These are phyloP conservation scores for Scenedesmus sp. DNA, from an alignment of 163 green algal species.

Conservation along the genomic window DNA sequence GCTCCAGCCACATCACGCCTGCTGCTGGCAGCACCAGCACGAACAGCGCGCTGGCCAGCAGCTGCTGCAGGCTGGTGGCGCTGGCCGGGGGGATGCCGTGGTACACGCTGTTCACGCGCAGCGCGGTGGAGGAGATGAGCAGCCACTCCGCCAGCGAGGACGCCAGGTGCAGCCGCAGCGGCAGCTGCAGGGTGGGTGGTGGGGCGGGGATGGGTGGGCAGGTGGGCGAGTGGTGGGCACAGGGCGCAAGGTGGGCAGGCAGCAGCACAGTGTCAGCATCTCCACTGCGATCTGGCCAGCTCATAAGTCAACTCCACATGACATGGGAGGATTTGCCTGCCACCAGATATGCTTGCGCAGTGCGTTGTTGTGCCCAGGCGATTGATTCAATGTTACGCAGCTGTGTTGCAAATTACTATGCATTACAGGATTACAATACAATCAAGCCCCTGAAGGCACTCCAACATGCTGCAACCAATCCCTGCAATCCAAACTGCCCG, in stretches of 20 bases:
- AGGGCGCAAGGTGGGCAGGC: neutral
- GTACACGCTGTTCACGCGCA: slow-evolving; percentile 21
- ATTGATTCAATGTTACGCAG: too few species aligned
- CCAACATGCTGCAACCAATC: too few species aligned
- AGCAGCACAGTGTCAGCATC: too few species aligned
- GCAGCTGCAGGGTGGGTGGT: neutral
- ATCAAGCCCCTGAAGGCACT: too few species aligned
- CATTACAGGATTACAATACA: too few species aligned
- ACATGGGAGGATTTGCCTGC: too few species aligned
- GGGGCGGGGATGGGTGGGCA: neutral
- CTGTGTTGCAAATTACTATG: too few species aligned
- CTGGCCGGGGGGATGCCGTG: neutral
- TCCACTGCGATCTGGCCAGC: too few species aligned
- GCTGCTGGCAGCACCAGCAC: slow-evolving; percentile 24
- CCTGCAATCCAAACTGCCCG: too few species aligned
- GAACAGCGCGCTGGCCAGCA: slow-evolving; percentile 14
- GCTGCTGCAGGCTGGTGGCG: slow-evolving; percentile 16
- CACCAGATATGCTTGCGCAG: too few species aligned
- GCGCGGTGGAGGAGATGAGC: slow-evolving; percentile 13
- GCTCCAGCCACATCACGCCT: neutral
- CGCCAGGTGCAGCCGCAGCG: neutral
- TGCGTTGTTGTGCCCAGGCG: too few species aligned
- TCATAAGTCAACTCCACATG: too few species aligned
- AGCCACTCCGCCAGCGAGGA: slow-evolving; percentile 5
- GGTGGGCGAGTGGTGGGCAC: neutral